Base-by-base conservation (phyloP, 352 stramenopile genomes). In the Phytophthora kernoviae region DNA sequence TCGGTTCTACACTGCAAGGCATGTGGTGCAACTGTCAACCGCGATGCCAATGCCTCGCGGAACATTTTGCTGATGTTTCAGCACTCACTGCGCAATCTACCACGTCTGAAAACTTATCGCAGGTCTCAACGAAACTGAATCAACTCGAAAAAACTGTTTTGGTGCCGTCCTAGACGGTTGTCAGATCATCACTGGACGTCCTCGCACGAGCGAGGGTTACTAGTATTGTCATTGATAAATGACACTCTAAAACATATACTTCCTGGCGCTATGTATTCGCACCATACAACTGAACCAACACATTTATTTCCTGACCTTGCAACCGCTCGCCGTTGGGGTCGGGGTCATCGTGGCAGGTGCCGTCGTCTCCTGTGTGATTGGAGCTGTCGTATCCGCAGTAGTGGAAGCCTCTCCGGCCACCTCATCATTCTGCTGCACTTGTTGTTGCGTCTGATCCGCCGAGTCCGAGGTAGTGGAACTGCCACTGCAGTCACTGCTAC, bases 401-500 rank as follows among this genome's bases (percentile, higher is more conserved):
- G 24, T 30, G 3, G 24, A 30, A 6, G 65, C 65, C 27, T 66
- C 65, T 2, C 54, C 54, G 0, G 54, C 59, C 15, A 70, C 60
- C 27, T 69, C 40, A 17, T 65, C 54, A 4, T 54, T 33, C 9
- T 63, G 18, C n/a, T 47, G 51, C 7, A 27, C 32, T 5, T 61
- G 42, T 32, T 60, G 53, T 21, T 61, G 43, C 14, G 44, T 54
- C 53, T 64, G 53, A 17, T 68, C 59, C 7, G 53, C 56, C 4
- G 64, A 55, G 24, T 42, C 24, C 4, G 56, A 65, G 5, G 45
- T 24, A 39, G 54, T 26, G 4, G 53, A 42, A 17, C 30, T 46
- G 52, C 45, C 42, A 50, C 69, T 71, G 36, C 62, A 65, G 18
- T 30, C 32, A 26, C 75, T 72, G 22, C 20, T 70, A 30, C 14